Evolutionary conservation across 352 stramenopile genomes (phyloP).

Genomic region (Phytophthora hybrid): DNA sequence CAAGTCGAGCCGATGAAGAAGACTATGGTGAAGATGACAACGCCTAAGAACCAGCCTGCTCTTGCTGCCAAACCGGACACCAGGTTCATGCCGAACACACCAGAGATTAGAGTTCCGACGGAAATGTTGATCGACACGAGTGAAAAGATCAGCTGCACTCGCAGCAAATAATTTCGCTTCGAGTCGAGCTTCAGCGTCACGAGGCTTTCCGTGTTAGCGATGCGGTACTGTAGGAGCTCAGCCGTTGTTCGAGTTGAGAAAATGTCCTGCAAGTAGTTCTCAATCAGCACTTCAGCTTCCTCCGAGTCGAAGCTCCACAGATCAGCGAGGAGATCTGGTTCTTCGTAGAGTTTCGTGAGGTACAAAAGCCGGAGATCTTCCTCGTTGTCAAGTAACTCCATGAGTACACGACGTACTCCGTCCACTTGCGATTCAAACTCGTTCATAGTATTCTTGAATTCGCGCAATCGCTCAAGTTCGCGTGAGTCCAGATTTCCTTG

Average conservation of each 20-base stretch:
- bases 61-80: constrained; percentile 36
- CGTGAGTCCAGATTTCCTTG: constrained; percentile 44
- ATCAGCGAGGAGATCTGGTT: constrained; percentile 53
- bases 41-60: constrained; percentile 38
- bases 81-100: constrained; percentile 51
- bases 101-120: constrained; percentile 40
- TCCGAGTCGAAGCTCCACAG: constrained; percentile 71
- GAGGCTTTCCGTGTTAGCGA: constrained; percentile 72
- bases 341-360: constrained; percentile 61
- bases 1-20: constrained; percentile 40
- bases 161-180: constrained; percentile 71
- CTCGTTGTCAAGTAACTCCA: constrained; percentile 71
- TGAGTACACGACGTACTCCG: constrained; percentile 55
- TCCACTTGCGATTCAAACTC: constrained; percentile 69
- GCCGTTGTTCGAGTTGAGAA: constrained; percentile 73
- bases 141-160: constrained; percentile 43
- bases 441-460: constrained; percentile 71
- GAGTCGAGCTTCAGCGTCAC: constrained; percentile 77
- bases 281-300: constrained; percentile 67
- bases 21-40: constrained; percentile 44
- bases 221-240: constrained; percentile 64
- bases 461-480: constrained; percentile 58
- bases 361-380: constrained; percentile 63
- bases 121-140: constrained; percentile 46
- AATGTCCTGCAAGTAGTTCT: constrained; percentile 82